Base-by-base conservation (phyloP, 1,284 basidiomycete species). In the Afroboletus lepidellus region DNA sequence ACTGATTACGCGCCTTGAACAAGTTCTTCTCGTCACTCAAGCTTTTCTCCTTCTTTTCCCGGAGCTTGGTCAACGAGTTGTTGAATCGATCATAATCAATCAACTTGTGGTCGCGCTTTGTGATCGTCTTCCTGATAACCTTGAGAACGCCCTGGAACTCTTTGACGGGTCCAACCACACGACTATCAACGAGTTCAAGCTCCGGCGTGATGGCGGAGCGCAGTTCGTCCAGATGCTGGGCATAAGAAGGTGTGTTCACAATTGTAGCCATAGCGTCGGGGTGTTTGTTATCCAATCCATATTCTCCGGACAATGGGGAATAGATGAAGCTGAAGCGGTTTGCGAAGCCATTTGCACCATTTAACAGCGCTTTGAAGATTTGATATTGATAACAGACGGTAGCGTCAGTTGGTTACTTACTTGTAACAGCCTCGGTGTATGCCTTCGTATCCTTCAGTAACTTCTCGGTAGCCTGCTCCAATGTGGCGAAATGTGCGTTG, bases 21-120 rank as follows among this genome's bases (percentile, higher is more conserved):
- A 95, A 69, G 66, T 94, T 92, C 81, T 95, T 95, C 78, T 97
- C 94, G 63, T 97, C 94, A 60, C 77, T 92, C 56, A 97, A 72
- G 20, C 87, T 86, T 74, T 97, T 97, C 66, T 97, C 92, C 75
- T 98, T 97, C 83, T 99, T 99, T 68, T 98, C 94, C 50, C 94
- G 78, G 53, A 98, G 78, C 74, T 99, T 99, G 52, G 87, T 94
- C 62, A 97, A 77, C 20, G 93, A 90, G 69, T 98, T 98, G 73
- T 98, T 98, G 79, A 85, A 91, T 41, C 97, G 87, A 74, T 99
- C 97, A 62, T 88, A 99, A 72, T 99, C 97, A 41, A 91, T 76
- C 46, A 98, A 80, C 88, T 99, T 99, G 73, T 99, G 97, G 48
- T 98, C 94, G 36, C 97, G 82, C 76, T 99, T 99, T 15, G 87